Percentiles rank a stretch among this genome's conserved stretches.
phyloP scores from a whole-genome alignment of 495 filamentous ascomycete species.

The Aspergillus mulundensis region DNA sequence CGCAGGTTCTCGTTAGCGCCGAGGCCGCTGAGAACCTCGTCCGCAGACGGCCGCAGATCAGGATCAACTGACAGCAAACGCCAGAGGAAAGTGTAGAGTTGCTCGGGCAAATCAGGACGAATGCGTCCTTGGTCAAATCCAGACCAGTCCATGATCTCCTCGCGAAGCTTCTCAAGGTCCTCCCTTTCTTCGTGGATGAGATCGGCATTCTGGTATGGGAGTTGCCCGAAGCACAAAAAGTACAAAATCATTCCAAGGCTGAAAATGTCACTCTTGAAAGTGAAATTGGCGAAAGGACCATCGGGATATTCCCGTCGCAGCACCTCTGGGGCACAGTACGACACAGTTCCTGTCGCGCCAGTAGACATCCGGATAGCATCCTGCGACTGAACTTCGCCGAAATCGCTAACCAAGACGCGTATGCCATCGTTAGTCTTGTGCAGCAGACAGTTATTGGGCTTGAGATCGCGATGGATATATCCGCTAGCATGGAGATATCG shows the following conservation, averaged over 20 bases:
- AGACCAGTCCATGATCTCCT: slow-evolving; percentile 80
- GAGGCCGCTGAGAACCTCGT: slow-evolving; percentile 80
- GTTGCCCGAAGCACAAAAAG: slow-evolving; percentile 89
- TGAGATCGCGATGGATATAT: slow-evolving; percentile 94
- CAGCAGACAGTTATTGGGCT: slow-evolving; percentile 93
- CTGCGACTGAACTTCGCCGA: slow-evolving; percentile 88
- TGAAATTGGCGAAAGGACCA: slow-evolving; percentile 85
- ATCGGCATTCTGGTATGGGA: slow-evolving; percentile 83
- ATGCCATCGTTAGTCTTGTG: slow-evolving; percentile 66
- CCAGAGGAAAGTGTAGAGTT: slow-evolving; percentile 79
- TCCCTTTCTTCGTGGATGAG: slow-evolving; percentile 82
- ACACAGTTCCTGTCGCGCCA: slow-evolving; percentile 92
- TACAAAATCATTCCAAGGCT: slow-evolving; percentile 97
- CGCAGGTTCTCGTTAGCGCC: slow-evolving; percentile 53
- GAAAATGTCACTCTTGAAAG: slow-evolving; percentile 93
- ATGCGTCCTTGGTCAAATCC: slow-evolving; percentile 77
- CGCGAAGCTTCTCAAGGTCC: slow-evolving; percentile 82
- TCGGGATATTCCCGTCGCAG: slow-evolving; percentile 60
- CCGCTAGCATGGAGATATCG: slow-evolving; percentile 88
- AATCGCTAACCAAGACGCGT: slow-evolving; percentile 88
- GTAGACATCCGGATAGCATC: slow-evolving; percentile 78
- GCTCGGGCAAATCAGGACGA: slow-evolving; percentile 78
- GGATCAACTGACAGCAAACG: slow-evolving; percentile 76
- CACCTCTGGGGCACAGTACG: slow-evolving; percentile 96
- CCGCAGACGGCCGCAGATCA: slow-evolving; percentile 72